These are phyloP conservation scores for Brassica hybrid DNA, from an alignment of 441 rosid genomes.

Conservation along the genomic window DNA sequence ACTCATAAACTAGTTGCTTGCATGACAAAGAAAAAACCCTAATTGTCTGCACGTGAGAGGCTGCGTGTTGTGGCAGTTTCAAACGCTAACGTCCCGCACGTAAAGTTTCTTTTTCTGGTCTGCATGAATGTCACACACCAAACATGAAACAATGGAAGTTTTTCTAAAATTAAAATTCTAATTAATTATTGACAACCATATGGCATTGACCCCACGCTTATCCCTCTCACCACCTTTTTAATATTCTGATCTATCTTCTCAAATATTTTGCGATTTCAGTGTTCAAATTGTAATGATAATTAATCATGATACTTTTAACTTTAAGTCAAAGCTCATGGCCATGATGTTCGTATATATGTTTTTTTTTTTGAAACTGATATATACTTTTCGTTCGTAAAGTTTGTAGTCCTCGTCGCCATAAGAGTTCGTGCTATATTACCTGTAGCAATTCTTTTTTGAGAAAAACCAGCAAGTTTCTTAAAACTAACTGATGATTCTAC, in stretches of 20 bases:
- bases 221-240: neutral
- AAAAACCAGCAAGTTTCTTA: neutral
- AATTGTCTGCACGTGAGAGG: constrained; percentile 34
- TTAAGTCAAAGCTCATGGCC: neutral
- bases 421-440: neutral
- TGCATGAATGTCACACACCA: constrained; percentile 19
- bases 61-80: constrained; percentile 32
- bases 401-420: neutral
- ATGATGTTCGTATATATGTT: neutral
- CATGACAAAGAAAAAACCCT: neutral
- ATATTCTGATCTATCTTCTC: neutral
- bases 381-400: neutral
- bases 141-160: constrained; percentile 3
- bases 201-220: constrained; percentile 7
- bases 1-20: neutral
- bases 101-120: constrained; percentile 6
- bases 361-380: no score
- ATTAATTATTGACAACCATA: neutral
- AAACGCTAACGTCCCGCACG: constrained; percentile 25
- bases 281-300: neutral
- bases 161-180: neutral
- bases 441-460: neutral
- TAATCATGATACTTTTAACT: constrained; percentile 2
- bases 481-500: neutral
- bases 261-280: neutral